Base-by-base conservation (phyloP, 2,329 filamentous ascomycete species). In the Alternaria viburni region DNA sequence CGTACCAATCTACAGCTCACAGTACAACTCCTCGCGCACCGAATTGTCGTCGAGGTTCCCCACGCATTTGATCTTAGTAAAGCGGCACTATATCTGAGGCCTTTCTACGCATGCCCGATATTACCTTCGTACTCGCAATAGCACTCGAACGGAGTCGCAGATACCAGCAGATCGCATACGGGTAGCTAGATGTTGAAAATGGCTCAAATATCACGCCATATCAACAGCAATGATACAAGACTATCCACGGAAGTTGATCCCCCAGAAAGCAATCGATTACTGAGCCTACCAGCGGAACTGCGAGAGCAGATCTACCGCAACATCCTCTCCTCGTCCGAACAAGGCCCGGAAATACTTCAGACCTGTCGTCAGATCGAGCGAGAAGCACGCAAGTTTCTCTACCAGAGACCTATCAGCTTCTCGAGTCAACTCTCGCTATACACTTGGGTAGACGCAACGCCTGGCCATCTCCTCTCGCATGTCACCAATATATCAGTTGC, bases 311-410 rank as follows among this genome's bases (percentile, higher is more conserved):
- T 78, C 10, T 79, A 78, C 61, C 70, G 65, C 12, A 66, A 69
- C 12, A 67, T 74, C 2, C 58, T 80, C 5, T 28, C 61, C 44
- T 65, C 69, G 11, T 61, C 70, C 3, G 51, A 46, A 3, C 57
- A 70, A 23, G 69, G 70, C 17, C 52, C 71, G 12, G 61, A 68
- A 9, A 50, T 80, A 11, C 62, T 79, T 11, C 62, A 32, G 23
- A 66, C 66, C 10, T 79, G 76, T 45, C 74, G 63, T 25, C 67
- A 77, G 23, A 68, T 79, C 23, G 63, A 73, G 19, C 44, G 32
- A 8, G 74, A 79, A 61, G 69, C 76, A 9, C 69, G 65, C 3
- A 72, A 75, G 12, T 73, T 77, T 23, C 64, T 79, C 12, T 79
- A 73, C 51, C 71, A 77, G 45, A 64, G 74, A 57, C 69, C 72